These are phyloP conservation scores for Penicillium sp. DNA, from an alignment of 2,329 filamentous ascomycete species.

Conservation along the genomic window DNA sequence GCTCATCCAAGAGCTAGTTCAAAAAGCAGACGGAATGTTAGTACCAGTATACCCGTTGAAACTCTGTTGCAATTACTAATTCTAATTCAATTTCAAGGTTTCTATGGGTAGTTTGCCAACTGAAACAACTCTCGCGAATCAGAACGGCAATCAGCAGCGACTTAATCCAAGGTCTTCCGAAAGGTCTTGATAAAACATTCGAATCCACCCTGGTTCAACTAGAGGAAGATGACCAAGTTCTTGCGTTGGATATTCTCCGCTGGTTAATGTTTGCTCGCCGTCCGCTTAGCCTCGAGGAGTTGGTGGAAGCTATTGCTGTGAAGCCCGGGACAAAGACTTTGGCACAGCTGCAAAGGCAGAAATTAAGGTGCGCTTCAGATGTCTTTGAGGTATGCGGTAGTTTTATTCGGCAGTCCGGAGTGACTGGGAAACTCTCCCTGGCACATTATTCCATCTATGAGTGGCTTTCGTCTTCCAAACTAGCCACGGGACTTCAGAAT, in stretches of 20 bases:
- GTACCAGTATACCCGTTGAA: background rate
- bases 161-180: background rate
- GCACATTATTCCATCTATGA: background rate
- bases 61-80: background rate
- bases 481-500: background rate
- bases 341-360: background rate
- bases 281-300: background rate
- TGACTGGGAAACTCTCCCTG: background rate
- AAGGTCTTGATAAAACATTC: background rate
- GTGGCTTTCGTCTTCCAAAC: background rate
- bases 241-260: background rate
- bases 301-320: background rate
- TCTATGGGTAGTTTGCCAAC: background rate
- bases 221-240: background rate
- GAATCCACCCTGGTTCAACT: background rate
- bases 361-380: background rate
- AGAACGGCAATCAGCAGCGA: background rate
- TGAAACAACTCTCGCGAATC: background rate
- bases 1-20: too few relatives aligned
- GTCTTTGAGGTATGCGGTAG: background rate
- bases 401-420: background rate
- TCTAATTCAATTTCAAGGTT: background rate
- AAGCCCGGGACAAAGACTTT: background rate
- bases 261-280: background rate
- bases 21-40: too few relatives aligned